Evolutionary conservation across 2,329 filamentous ascomycete species (phyloP).

Genomic region (Epichloe gansuensis): DNA sequence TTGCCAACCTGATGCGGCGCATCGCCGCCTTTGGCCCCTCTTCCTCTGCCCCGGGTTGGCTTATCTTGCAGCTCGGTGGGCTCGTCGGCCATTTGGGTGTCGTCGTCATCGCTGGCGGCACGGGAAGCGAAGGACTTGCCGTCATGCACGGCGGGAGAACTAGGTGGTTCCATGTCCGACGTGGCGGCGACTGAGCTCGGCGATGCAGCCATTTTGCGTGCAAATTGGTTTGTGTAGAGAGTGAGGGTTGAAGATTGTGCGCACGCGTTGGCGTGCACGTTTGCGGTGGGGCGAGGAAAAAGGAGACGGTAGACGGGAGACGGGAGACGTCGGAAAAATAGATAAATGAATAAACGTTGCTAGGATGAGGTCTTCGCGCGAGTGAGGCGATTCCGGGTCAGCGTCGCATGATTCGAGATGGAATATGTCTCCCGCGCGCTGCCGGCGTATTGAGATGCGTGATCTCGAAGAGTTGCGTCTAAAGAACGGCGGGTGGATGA

Average conservation of each 20-base stretch:
- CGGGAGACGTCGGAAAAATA: neutral
- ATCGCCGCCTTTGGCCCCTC: constrained; percentile 21
- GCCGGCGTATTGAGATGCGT: neutral
- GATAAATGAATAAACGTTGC: neutral
- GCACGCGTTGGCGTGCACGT: neutral
- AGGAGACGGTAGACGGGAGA: neutral
- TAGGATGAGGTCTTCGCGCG: neutral
- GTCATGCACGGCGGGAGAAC: constrained; percentile 31
- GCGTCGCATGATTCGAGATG: constrained; percentile 8
- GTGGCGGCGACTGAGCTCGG: constrained; percentile 28
- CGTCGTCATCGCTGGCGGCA: constrained; percentile 35
- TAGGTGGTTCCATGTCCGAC: constrained; percentile 34
- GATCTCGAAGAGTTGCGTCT: neutral
- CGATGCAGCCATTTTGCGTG: constrained; percentile 25
- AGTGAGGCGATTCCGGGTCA: constrained; percentile 8
- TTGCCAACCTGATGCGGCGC: constrained; percentile 43
- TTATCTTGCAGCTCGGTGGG: constrained; percentile 33
- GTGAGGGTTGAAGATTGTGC: neutral
- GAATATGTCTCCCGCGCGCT: neutral
- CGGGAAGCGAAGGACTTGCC: constrained; percentile 35
- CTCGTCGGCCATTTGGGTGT: constrained; percentile 28
- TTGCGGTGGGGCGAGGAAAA: constrained; percentile 3
- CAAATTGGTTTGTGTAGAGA: neutral
- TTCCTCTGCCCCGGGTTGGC: constrained; percentile 23
- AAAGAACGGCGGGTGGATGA: neutral